Base-by-base conservation (phyloP, 768 basidiomycete species). In the Mycena venus region DNA sequence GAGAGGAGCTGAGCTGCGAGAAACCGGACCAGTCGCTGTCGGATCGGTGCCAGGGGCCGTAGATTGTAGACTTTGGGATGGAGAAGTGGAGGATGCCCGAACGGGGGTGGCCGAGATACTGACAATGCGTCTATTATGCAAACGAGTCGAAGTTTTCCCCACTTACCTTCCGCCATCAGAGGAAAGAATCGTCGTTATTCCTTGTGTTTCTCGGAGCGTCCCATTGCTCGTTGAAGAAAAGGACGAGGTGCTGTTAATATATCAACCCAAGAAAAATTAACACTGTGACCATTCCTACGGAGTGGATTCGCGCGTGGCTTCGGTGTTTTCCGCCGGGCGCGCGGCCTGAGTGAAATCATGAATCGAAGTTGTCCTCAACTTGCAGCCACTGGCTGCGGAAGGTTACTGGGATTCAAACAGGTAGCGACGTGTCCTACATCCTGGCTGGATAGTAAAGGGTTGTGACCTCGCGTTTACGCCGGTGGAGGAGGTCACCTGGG, bases 391-490 rank as follows among this genome's bases (percentile, higher is more conserved):
- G n/a, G 47, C 72, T 73, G 47, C 0, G 17, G 42, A 51, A 3
- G 25, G 25, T 53, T 36, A 42, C n/a, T 32, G 7, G 9, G 47
- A 19, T 14, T 36, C 21, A 19, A 31, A 7, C 19, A 56, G 19
- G 15, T 4, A 19, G 7, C 8, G n/a, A 5, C 15, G 25, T 9
- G 12, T 11, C 70, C 2, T 42, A 73, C 65, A n/a, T 62, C 72
- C 72, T 17, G 72, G 29, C 49, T 73, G 44, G 23, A 73, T 31
- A 2, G 32, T 62, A 25, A 73, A 59, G 2, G 59, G 11, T 15
- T 68, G 55, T 21, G 64, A 67, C 0, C 25, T 40, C 27, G 58
- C 64, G 11, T 12, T 31, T 0, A 27, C 59, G 27, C 72, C 72
- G 25, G 32, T 61, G 21, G 49, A 67, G 34, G 67, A 65, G 7